Conservation (phyloP, 805 yeast genomes). For the Clavispora santaluciae region DNA sequence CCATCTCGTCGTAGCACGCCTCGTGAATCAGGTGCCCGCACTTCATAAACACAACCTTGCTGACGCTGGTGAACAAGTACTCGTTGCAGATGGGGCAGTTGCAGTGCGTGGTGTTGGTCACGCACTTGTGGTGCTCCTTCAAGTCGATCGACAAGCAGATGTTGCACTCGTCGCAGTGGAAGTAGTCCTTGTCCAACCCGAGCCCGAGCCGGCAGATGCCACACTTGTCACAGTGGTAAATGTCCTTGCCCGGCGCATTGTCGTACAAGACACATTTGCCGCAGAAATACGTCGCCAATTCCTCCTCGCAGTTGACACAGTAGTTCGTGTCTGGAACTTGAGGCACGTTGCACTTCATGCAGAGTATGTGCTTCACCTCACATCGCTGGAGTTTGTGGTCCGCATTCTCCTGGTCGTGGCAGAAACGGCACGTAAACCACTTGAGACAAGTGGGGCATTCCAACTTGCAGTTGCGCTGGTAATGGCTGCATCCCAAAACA, state of each 20-base stretch:
- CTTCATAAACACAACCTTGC: conserved; percentile 82
- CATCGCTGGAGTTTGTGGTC: conserved; percentile 56
- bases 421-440: conserved; percentile 81
- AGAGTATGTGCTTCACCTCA: conserved; percentile 63
- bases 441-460: conserved; percentile 71
- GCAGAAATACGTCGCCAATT: conserved; percentile 76
- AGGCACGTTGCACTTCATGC: conserved; percentile 74
- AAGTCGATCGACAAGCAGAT: conserved; percentile 82
- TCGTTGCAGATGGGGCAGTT: conserved; percentile 93
- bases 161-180: conserved; percentile 86
- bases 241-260: conserved; percentile 69
- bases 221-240: conserved; percentile 89
- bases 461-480: conserved; percentile 75
- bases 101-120: conserved; percentile 82
- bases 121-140: conserved; percentile 73
- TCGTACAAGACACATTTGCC: conserved; percentile 76
- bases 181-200: conserved; percentile 83
- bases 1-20: conserved; percentile 72
- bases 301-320: conserved; percentile 63
- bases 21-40: conserved; percentile 96
- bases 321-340: conserved; percentile 65
- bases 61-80: conserved; percentile 77
- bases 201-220: conserved; percentile 89
- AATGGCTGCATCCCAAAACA: conserved; percentile 75
- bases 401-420: conserved; percentile 65